phyloP scores from a whole-genome alignment of 2,329 filamentous ascomycete species.

The Phaeoacremonium minimum region DNA sequence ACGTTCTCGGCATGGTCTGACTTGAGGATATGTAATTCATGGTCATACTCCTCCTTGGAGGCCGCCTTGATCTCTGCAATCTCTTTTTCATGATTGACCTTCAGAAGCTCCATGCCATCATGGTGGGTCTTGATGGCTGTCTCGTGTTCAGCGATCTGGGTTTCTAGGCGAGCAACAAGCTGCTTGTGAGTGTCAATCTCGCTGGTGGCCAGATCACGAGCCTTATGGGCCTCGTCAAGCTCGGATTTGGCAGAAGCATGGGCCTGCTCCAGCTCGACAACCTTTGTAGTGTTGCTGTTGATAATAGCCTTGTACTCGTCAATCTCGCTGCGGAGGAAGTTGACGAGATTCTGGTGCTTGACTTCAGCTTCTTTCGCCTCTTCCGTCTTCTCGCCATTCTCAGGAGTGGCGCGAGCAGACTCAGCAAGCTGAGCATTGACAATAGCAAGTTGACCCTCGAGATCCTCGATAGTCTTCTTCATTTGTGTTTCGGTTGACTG shows the following conservation, averaged over 20 bases:
- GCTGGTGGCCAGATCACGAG: slow-evolving; percentile 46
- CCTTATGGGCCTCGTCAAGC: slow-evolving; percentile 61
- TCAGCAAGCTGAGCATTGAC: slow-evolving; percentile 6
- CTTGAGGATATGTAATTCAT: slow-evolving; percentile 54
- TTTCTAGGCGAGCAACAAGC: slow-evolving; percentile 49
- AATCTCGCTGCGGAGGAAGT: slow-evolving; percentile 67
- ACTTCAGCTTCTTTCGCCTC: slow-evolving; percentile 43
- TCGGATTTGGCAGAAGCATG: slow-evolving; percentile 63
- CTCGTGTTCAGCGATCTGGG: slow-evolving; percentile 57
- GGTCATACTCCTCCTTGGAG: slow-evolving; percentile 51
- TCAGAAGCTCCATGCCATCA: slow-evolving; percentile 44
- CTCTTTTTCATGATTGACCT: slow-evolving; percentile 40
- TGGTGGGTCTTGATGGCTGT: slow-evolving; percentile 51
- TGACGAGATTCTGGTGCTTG: slow-evolving; percentile 56
- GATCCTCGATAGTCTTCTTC: slow-evolving; percentile 64
- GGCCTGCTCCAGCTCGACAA: slow-evolving; percentile 70
- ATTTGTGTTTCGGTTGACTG: slow-evolving; percentile 70
- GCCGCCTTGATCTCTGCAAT: slow-evolving; percentile 36
- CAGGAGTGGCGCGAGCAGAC: background rate
- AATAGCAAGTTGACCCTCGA: slow-evolving; percentile 51
- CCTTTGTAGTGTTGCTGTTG: slow-evolving; percentile 61
- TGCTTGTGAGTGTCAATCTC: slow-evolving; percentile 41
- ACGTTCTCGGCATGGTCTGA: slow-evolving; percentile 55
- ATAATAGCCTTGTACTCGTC: slow-evolving; percentile 77
- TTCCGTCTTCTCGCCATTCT: slow-evolving; percentile 23